Conservation (phyloP, 306 rosid species). For the Corylus avellana region DNA sequence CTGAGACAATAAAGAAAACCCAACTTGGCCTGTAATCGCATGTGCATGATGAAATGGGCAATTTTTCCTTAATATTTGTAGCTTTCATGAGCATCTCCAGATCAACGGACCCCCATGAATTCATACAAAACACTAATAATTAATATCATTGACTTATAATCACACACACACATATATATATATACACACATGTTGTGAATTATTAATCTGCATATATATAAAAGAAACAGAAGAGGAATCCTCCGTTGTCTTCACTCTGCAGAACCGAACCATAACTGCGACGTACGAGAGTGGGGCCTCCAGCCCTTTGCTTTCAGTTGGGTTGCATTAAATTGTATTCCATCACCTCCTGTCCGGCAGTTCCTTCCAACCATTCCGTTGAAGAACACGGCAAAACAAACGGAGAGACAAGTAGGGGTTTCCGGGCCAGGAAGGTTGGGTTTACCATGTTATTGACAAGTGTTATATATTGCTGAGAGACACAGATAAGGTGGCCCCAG, state of each 20-base stretch:
- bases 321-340: constrained; percentile 31
- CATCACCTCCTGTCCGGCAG: constrained; percentile 2
- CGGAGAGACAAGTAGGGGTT: not conserved
- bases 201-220: no score
- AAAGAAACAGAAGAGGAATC: constrained; percentile 8
- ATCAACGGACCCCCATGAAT: not conserved
- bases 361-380: constrained; percentile 21
- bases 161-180: no score
- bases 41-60: constrained; percentile 4
- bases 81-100: constrained; percentile 8
- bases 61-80: not conserved
- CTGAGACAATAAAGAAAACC: not conserved
- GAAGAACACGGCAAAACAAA: not conserved
- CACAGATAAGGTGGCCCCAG: not conserved
- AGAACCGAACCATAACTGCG: constrained; percentile 23
- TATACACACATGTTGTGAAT: not conserved
- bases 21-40: not conserved
- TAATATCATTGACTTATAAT: not conserved
- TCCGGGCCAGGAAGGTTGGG: constrained; percentile 1
- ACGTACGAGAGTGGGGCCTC: constrained; percentile 37
- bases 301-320: constrained; percentile 22
- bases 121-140: not conserved
- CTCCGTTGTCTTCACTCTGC: no score
- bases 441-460: not conserved
- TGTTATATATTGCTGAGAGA: not conserved